Percentiles rank a stretch among this genome's conserved stretches.
phyloP scores from a whole-genome alignment of 1,284 basidiomycete genomes.

The Somion occarium region DNA sequence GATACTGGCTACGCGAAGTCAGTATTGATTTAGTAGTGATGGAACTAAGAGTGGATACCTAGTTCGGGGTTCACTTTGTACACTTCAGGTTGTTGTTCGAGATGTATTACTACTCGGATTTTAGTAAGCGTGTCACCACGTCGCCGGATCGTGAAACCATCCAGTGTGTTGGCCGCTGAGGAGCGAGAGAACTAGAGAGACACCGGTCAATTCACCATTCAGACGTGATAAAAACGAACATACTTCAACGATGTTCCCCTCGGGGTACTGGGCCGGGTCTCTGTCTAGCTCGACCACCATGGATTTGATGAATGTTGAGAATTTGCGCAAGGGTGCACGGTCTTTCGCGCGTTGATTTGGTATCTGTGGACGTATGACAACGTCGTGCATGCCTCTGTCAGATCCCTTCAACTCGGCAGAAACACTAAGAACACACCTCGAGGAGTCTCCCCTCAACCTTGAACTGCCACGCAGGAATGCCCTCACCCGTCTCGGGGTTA shows the following conservation, averaged over 20 bases:
- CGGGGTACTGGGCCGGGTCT: slow-evolving; percentile 78
- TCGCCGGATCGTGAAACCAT: slow-evolving; percentile 87
- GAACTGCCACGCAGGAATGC: slow-evolving; percentile 88
- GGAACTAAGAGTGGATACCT: too few species aligned
- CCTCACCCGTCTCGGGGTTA: slow-evolving; percentile 62
- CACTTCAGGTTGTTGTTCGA: slow-evolving; percentile 85
- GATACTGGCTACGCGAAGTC: slow-evolving; percentile 46
- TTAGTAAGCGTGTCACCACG: slow-evolving; percentile 78
- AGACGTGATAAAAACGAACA: not conserved
- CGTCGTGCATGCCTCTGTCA: not conserved
- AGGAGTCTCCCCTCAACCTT: slow-evolving; percentile 87
- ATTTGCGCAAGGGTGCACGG: slow-evolving; percentile 67
- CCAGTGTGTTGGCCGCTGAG: slow-evolving; percentile 58
- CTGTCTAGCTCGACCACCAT: slow-evolving; percentile 87
- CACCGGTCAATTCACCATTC: not conserved
- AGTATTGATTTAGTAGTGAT: not conserved
- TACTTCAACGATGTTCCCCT: slow-evolving; percentile 78
- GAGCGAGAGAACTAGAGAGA: slow-evolving; percentile 65
- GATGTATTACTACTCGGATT: slow-evolving; percentile 75
- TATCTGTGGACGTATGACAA: slow-evolving; percentile 35
- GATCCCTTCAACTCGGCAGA: too few species aligned
- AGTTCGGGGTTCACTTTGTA: slow-evolving; percentile 82
- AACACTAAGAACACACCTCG: slow-evolving; percentile 45
- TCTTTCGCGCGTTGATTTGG: slow-evolving; percentile 65
- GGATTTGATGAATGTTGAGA: slow-evolving; percentile 83